Evolutionary conservation across 306 rosid species (phyloP), one percentile per base, ranked within the genome.

Genomic region (Echinosophora koreensis): DNA sequence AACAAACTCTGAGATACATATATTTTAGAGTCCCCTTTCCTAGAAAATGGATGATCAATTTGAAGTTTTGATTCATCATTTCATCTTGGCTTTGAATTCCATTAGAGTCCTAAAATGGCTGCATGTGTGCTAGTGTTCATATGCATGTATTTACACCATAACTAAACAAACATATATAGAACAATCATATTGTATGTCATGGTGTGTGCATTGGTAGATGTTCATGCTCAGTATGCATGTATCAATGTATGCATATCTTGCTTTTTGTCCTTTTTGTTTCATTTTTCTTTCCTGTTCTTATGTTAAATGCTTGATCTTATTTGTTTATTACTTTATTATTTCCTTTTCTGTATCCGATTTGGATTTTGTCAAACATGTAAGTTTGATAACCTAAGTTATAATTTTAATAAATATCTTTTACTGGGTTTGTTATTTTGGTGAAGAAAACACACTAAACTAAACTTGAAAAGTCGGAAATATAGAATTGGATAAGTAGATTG

Each of bases 381-480:
- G 57, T 61, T 61, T 41, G 14, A 28, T 66, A 37, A 28, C 56
- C 41, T 27, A 10, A 27, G 14, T 72, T n/a, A 71, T 18, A 73
- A 15, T 35, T 39, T 73, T 73, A 6, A 42, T 11, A 46, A 3
- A 11, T 34, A 27, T 55, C 8, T 34, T 16, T 60, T 59, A 17
- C 34, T 42, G 17, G 38, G 30, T 57, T 64, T 35, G 22, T 47
- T 47, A 54, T 80, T 80, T 72, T 73, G 63, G 58, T 39, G 39
- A 57, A 66, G 44, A 51, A 52, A 11, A 15, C 58, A 44, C 8
- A 10, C 50, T 6, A 39, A 22, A n/a, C 16, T 65, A 69, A 72
- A 55, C 41, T 3, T 8, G 60, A 63, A 16, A 44, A 67, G 64
- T 59, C 5, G 41, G 68, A 38, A 42, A 58, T 22, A 11, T 11